Evolutionary conservation across 208 protist genomes (phyloP).

Genomic region (Wallacemonas sp.): DNA sequence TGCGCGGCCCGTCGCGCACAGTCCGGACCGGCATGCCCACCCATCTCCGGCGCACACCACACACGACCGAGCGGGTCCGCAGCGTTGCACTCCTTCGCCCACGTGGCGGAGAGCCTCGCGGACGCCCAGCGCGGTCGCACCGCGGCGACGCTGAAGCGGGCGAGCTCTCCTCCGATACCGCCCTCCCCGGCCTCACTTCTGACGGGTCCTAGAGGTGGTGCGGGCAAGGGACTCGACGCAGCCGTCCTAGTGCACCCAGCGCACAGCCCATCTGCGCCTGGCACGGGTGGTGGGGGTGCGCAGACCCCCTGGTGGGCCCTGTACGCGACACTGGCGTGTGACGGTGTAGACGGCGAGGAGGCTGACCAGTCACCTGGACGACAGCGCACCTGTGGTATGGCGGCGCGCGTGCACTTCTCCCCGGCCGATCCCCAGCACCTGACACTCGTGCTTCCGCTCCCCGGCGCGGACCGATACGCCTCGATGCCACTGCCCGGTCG

Average conservation of each 20-base stretch:
- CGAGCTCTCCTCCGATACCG: too few relatives aligned
- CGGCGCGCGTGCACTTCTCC: not conserved
- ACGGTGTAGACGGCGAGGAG: not conserved
- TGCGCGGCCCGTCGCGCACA: too few relatives aligned
- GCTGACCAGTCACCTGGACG: not conserved
- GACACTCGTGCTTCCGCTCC: not conserved
- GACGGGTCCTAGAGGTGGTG: too few relatives aligned
- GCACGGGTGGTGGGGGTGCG: too few relatives aligned
- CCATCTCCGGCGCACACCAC: too few relatives aligned
- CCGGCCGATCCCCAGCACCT: not conserved
- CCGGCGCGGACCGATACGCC: not conserved
- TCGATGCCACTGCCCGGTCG: not conserved
- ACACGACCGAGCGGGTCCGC: not conserved
- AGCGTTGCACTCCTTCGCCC: not conserved
- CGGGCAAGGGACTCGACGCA: too few relatives aligned
- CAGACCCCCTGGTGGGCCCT: not conserved
- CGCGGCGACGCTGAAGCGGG: too few relatives aligned
- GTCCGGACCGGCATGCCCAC: too few relatives aligned
- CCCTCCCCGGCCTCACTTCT: too few relatives aligned
- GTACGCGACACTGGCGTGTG: not conserved
- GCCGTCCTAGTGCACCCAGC: too few relatives aligned
- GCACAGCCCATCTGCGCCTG: too few relatives aligned
- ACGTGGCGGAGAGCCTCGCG: not conserved
- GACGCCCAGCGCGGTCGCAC: not conserved
- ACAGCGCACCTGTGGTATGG: not conserved